Evolutionary conservation across 176 grass and related monocot species (phyloP), one percentile per base, ranked within the genome.

Genomic region (Musa troglodytarum): DNA sequence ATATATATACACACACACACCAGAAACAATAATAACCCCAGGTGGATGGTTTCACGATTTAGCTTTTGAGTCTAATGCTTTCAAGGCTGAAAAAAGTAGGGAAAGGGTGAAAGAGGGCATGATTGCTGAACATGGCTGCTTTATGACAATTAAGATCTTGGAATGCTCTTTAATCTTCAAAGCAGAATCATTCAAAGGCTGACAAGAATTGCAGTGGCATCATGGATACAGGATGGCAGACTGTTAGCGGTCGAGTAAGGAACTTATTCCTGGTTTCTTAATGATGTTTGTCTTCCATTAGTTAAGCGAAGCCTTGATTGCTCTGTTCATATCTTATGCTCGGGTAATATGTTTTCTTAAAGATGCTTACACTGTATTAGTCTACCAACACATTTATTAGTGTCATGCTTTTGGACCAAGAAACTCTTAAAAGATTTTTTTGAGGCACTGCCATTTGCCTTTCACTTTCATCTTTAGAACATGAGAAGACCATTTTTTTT

Each of bases 151-250:
- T 65, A 53, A 16, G 74, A 65, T 76, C 43, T 9, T 16, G 8
- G 17, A 65, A 15, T 52, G 43, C 58, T 50, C 74, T 65, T 65
- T 76, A 65, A 77, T 77, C 20, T 26, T 65, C 57, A 76, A 63
- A 76, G 28, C 10, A 76, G 29, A 49, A 50, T 51, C 19, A 8
- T 10, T 74, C 22, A 77, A 77, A 65, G 34, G 58, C 61, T 65
- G 61, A 76, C 13, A 0, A 26, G 34, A 43, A 43, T 43, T 43
- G 34, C 34, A 43, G 34, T 43, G 34, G 4, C 34, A 43, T 43
- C 34, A 6, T 43, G 34, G 34, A 43, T 43, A 43, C 34, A 6
- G 34, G 34, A 43, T 43, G 34, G 34, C 34, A 43, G 34, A 16
- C 52, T 43, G 34, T 43, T 43, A 6, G 4, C 5, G 6, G 34